Percentiles rank a stretch among this genome's conserved stretches.
Conservation (phyloP, 2,329 filamentous ascomycete genomes). For the Phaeoacremonium minimum region DNA sequence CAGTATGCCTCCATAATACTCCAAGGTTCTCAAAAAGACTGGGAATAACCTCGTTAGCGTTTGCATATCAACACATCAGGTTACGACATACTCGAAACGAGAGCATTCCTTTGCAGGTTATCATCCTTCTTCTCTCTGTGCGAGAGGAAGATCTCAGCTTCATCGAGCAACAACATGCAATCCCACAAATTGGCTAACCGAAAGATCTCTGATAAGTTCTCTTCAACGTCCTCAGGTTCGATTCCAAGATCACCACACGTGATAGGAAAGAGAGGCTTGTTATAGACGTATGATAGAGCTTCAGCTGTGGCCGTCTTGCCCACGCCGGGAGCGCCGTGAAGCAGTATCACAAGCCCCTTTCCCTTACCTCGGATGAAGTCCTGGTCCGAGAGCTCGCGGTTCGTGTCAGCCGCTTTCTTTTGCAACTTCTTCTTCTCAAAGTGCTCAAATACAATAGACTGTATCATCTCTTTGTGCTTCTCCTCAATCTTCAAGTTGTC, state of each 20-base stretch:
- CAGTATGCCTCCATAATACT: slow-evolving; percentile 26
- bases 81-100: slow-evolving; percentile 22
- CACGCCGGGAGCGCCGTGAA: slow-evolving; percentile 26
- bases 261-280: slow-evolving; percentile 24
- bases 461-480: slow-evolving; percentile 5
- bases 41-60: neutral
- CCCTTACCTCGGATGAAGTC: slow-evolving; percentile 20
- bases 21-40: slow-evolving; percentile 1
- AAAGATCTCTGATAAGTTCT: slow-evolving; percentile 20
- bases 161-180: slow-evolving; percentile 32
- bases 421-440: slow-evolving; percentile 6
- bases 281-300: slow-evolving; percentile 21
- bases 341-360: slow-evolving; percentile 25
- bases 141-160: slow-evolving; percentile 38
- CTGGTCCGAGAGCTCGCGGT: slow-evolving; percentile 1
- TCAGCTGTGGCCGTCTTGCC: slow-evolving; percentile 36
- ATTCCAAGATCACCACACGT: slow-evolving; percentile 22
- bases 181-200: slow-evolving; percentile 26
- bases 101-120: slow-evolving; percentile 21
- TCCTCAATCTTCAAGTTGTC: slow-evolving; percentile 3
- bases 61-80: slow-evolving; percentile 25
- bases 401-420: neutral
- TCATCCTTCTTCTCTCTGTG: slow-evolving; percentile 12
- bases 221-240: slow-evolving; percentile 18
- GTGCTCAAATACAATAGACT: slow-evolving; percentile 3